Percentiles rank a stretch among this genome's conserved stretches.
These are phyloP conservation scores for Phytopythium ostracodes DNA, from an alignment of 352 stramenopile species.

Conservation along the genomic window DNA sequence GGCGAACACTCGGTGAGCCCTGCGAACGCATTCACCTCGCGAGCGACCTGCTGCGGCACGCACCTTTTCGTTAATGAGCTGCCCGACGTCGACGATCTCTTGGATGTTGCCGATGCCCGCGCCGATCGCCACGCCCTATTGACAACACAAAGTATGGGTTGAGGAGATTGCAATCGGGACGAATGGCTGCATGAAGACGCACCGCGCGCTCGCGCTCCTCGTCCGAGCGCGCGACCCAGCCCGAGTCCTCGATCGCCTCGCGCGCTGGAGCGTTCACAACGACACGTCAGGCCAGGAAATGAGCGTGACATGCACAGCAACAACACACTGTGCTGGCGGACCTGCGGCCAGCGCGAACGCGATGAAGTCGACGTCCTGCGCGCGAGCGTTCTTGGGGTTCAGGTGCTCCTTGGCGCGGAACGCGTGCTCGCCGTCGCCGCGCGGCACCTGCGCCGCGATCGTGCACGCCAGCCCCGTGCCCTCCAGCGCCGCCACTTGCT, in stretches of 20 bases:
- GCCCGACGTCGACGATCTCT: slow-evolving; percentile 75
- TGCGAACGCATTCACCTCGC: background rate
- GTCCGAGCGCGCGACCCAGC: slow-evolving; percentile 57
- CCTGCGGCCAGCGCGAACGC: slow-evolving; percentile 78
- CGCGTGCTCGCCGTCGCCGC: slow-evolving; percentile 37
- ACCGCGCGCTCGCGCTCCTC: slow-evolving; percentile 66
- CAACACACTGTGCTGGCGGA: slow-evolving; percentile 12
- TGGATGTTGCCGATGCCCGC: slow-evolving; percentile 86
- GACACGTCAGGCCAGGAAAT: too few species aligned
- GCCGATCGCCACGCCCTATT: slow-evolving; percentile 80
- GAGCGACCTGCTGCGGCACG: background rate
- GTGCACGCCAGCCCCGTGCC: slow-evolving; percentile 61
- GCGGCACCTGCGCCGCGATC: slow-evolving; percentile 69
- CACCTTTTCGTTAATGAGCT: slow-evolving; percentile 64
- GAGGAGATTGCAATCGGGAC: too few species aligned
- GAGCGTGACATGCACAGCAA: too few species aligned
- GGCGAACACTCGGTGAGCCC: background rate
- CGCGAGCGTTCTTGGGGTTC: slow-evolving; percentile 61
- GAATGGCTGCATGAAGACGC: too few species aligned
- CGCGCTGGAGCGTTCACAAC: slow-evolving; percentile 29
- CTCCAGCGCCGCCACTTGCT: slow-evolving; percentile 53
- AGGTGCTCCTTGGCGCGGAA: slow-evolving; percentile 71
- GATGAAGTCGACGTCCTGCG: slow-evolving; percentile 85
- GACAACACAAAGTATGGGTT: too few species aligned
- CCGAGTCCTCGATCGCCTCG: slow-evolving; percentile 77